A percentile compares a stretch with the other conserved stretches of the same genome.
Conservation (phyloP, 805 yeast genomes). For the Clavispora phyllophila region DNA sequence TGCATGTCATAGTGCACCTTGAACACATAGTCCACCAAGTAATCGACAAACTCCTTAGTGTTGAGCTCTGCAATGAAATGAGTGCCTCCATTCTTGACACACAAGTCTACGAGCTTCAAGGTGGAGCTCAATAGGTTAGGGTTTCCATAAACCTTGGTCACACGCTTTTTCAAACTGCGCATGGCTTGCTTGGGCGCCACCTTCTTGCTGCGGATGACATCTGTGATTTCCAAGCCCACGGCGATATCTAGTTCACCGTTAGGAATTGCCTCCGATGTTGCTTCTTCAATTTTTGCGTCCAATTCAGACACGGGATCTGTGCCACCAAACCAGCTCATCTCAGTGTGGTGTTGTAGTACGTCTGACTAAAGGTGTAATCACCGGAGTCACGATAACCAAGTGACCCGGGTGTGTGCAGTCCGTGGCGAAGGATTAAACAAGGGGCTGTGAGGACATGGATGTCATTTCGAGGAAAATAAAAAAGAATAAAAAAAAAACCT, state of each 20-base stretch:
- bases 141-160: slow-evolving; percentile 53
- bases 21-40: slow-evolving; percentile 48
- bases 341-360: background rate
- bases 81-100: slow-evolving; percentile 89
- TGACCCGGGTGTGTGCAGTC: slow-evolving; percentile 1
- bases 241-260: slow-evolving; percentile 80
- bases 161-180: slow-evolving; percentile 74
- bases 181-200: slow-evolving; percentile 77
- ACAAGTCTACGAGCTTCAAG: slow-evolving; percentile 73
- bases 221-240: slow-evolving; percentile 77
- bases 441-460: too few species aligned
- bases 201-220: slow-evolving; percentile 75
- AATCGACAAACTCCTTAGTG: slow-evolving; percentile 81
- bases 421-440: background rate
- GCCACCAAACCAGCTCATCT: slow-evolving; percentile 52
- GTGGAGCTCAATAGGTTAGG: slow-evolving; percentile 78
- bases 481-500: too few species aligned
- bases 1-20: slow-evolving; percentile 34
- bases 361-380: background rate
- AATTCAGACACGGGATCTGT: slow-evolving; percentile 34
- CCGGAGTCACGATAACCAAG: background rate
- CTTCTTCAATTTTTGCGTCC: slow-evolving; percentile 63
- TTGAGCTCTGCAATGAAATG: slow-evolving; percentile 78
- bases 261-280: slow-evolving; percentile 88
- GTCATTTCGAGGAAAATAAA: too few species aligned